Evolutionary conservation across 495 filamentous ascomycete genomes (phyloP).

Genomic region (Poronia punctata): DNA sequence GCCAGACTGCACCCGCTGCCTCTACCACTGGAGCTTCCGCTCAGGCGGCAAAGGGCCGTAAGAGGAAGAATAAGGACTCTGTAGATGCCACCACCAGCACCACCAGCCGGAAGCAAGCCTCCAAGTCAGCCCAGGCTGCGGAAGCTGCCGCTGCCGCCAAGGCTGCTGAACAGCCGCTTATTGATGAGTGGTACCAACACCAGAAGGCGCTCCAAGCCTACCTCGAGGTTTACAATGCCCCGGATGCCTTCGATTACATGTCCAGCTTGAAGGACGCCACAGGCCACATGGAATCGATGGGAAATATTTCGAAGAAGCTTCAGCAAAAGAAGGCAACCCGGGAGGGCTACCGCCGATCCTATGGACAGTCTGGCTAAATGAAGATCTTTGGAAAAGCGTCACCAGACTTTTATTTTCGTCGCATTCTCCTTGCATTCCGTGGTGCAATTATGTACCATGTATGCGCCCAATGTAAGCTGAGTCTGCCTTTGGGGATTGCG

Average conservation of each 20-base stretch:
- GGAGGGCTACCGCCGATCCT: constrained; percentile 23
- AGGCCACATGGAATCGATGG: constrained; percentile 38
- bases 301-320: constrained; percentile 29
- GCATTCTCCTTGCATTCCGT: neutral
- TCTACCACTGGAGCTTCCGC: constrained; percentile 23
- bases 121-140: constrained; percentile 23
- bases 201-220: constrained; percentile 38
- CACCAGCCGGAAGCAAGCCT: constrained; percentile 36
- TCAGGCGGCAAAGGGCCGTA: constrained; percentile 36
- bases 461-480: constrained; percentile 10
- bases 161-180: constrained; percentile 26
- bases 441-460: constrained; percentile 5
- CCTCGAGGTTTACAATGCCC: constrained; percentile 34
- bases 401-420: neutral
- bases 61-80: constrained; percentile 44
- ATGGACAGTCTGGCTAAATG: constrained; percentile 26
- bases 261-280: constrained; percentile 39
- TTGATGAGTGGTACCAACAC: constrained; percentile 42
- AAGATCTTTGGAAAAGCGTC: constrained; percentile 12
- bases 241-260: constrained; percentile 37
- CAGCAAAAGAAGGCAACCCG: constrained; percentile 20
- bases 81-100: constrained; percentile 35
- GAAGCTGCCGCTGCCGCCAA: constrained; percentile 21
- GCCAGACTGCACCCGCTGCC: constrained; percentile 27
- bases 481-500: constrained; percentile 17